Base-by-base conservation (phyloP, 495 filamentous ascomycete genomes). In the Neurospora sp. region DNA sequence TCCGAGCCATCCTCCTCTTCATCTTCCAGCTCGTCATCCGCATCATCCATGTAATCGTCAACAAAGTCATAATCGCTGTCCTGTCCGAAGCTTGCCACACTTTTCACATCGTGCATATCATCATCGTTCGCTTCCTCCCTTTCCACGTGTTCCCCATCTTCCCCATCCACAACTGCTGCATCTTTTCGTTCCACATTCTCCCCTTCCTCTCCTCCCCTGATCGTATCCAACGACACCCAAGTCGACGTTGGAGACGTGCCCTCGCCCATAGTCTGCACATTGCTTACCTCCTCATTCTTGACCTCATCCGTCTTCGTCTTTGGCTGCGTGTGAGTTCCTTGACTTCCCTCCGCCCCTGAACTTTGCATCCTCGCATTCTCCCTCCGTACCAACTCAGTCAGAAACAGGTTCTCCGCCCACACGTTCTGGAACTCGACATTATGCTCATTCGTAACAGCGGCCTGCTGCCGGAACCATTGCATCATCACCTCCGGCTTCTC, bases 11-110 rank as follows among this genome's bases (percentile, higher is more conserved):
- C 53, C 6, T 79, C 78, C 53, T 78, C 75, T 8, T 80, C 82
- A 16, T 83, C 78, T 10, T 78, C 74, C 14, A 87, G 78, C 70
- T 87, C 79, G 14, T 79, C 80, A 35, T 82, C 79, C 2, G 80
- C 79, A 8, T 83, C 83, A 45, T 83, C 82, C 8, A 83, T 16
- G 14, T 18, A 35, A 16, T 65, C 53, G 7, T 65, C 14, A 14
- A 65, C 14, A 1, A 65, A 65, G 14, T 65, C 53, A 65, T 65
- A 65, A 4, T 59, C 47, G 22, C 53, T 65, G 53, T 65, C 27
- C 20, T 61, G 4, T 5, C 12, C 53, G 1, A 18, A 7, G 53
- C 53, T 65, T 37, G 27, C 14, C 12, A 65, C 27, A 37, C 53
- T 65, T 37, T 35, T 5, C 12, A 65, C 27, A 37, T 37, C 53